A percentile compares a stretch with the other conserved stretches of the same genome.
phyloP scores from a whole-genome alignment of 768 basidiomycete species.

The Trametopsis cervina region DNA sequence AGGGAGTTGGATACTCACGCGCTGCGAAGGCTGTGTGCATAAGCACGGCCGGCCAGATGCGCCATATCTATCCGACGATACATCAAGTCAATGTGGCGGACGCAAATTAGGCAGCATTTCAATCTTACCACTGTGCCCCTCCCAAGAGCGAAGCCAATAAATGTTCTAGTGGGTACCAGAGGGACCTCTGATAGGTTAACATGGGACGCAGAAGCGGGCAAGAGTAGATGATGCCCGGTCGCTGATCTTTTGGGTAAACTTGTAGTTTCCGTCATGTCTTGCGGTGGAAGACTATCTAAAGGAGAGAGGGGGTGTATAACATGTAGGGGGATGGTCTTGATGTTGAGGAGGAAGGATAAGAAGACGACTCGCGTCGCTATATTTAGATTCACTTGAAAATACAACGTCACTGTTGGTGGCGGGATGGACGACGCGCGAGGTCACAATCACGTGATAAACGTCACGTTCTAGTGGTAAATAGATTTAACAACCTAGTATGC shows the following conservation, averaged over 20 bases:
- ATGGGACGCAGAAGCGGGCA: not conserved
- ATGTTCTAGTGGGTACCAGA: conserved; percentile 3
- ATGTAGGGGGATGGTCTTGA: too few relatives aligned
- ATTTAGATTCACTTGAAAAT: too few relatives aligned
- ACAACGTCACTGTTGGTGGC: too few relatives aligned
- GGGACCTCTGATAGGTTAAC: not conserved
- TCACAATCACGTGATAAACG: too few relatives aligned
- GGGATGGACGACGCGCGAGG: too few relatives aligned
- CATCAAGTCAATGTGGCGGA: not conserved
- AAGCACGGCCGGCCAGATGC: conserved; percentile 63
- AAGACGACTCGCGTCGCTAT: too few relatives aligned
- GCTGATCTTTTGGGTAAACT: not conserved
- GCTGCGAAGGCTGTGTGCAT: conserved; percentile 53
- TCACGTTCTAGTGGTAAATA: too few relatives aligned
- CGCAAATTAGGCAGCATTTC: not conserved
- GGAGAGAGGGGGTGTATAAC: too few relatives aligned
- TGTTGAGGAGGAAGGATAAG: too few relatives aligned
- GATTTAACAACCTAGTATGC: too few relatives aligned
- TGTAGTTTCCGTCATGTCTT: too few relatives aligned
- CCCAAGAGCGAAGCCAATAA: conserved; percentile 4
- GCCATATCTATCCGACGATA: conserved; percentile 39
- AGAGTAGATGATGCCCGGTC: not conserved
- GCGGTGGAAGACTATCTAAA: too few relatives aligned
- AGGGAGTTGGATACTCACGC: conserved; percentile 23
- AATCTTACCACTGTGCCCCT: conserved; percentile 5